Conservation (phyloP, 2,329 filamentous ascomycete species). For the Aureobasidium leucospermi region DNA sequence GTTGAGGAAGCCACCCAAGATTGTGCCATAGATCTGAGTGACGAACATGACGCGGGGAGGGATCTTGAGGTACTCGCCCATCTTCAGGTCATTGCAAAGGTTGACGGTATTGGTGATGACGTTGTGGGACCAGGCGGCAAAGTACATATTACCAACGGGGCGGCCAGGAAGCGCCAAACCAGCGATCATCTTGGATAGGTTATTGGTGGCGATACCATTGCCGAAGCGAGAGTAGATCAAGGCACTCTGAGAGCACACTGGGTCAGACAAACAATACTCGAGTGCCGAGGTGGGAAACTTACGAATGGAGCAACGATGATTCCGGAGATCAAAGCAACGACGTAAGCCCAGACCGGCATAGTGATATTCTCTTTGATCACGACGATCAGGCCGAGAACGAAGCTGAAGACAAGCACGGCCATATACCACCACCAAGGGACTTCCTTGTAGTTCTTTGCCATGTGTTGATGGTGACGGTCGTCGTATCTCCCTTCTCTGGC, state of each 20-base stretch:
- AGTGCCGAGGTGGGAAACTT: neutral
- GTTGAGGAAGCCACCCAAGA: conserved; percentile 48
- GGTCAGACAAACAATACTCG: neutral
- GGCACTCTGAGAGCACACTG: conserved; percentile 29
- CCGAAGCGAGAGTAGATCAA: conserved; percentile 48
- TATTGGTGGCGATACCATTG: conserved; percentile 53
- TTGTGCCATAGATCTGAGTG: conserved; percentile 49
- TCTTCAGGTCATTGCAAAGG: conserved; percentile 48
- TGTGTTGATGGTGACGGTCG: conserved; percentile 47
- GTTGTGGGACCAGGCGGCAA: conserved; percentile 52
- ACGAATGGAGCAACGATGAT: conserved; percentile 42
- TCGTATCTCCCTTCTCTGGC: conserved; percentile 37
- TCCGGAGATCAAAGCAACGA: conserved; percentile 21
- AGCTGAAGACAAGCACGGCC: conserved; percentile 24
- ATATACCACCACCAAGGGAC: conserved; percentile 33
- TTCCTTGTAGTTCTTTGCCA: conserved; percentile 48
- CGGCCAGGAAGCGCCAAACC: conserved; percentile 45
- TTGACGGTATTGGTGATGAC: conserved; percentile 46
- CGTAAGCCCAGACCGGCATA: conserved; percentile 28
- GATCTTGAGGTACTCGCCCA: conserved; percentile 54
- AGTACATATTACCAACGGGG: conserved; percentile 52
- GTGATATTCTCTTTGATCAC: conserved; percentile 26
- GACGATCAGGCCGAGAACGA: conserved; percentile 23
- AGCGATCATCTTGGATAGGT: conserved; percentile 51
- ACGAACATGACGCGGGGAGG: conserved; percentile 49